Evolutionary conservation across 108 stramenopile species (phyloP), one percentile per base, ranked within the genome.

Genomic region (Pseudonitzschia multiseries): DNA sequence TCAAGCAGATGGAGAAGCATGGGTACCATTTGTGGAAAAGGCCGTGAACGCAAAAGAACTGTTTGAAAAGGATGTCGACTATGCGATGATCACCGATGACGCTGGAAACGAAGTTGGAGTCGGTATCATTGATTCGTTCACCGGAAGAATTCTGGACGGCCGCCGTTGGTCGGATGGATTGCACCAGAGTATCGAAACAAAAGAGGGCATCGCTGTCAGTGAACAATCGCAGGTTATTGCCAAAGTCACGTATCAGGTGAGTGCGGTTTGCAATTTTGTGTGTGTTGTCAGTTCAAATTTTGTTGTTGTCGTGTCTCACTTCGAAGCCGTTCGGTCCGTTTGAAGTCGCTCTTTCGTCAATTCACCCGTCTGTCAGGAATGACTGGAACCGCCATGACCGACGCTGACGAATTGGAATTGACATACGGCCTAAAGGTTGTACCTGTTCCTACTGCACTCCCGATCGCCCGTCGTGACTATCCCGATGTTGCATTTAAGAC

Each of bases 131-230:
- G 97, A 98, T 83, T 52, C 91, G 0, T 98, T 98, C 70, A 96
- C 96, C 50, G 97, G 97, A 41, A 86, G 97, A 66, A 96, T 98
- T 10, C 79, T 98, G 40, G 96, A 97, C 77, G 96, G 96, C 27
- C 83, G 97, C n/a, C 83, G 95, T 48, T 98, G 93, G 91, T 89
- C 90, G 53, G 96, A 97, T 81, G 97, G 97, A 10, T 83, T 98
- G 20, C 98, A 98, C 75, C 96, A 98, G 83, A 93, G 91, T 73
- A 95, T 98, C 74, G 96, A 97, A 81, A 93, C 96, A 24, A 96
- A 92, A 77, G 98, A 98, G 78, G 96, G 95, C 1, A 87, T 97
- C 67, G 74, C 80, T 57, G 93, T 96, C 46, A 90, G 87, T 71
- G 83, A 94, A 69, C 86, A 93, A 74, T 92, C 90, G 66, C 82